Base-by-base conservation (phyloP, 2,329 filamentous ascomycete genomes). In the Penicillium sp. region DNA sequence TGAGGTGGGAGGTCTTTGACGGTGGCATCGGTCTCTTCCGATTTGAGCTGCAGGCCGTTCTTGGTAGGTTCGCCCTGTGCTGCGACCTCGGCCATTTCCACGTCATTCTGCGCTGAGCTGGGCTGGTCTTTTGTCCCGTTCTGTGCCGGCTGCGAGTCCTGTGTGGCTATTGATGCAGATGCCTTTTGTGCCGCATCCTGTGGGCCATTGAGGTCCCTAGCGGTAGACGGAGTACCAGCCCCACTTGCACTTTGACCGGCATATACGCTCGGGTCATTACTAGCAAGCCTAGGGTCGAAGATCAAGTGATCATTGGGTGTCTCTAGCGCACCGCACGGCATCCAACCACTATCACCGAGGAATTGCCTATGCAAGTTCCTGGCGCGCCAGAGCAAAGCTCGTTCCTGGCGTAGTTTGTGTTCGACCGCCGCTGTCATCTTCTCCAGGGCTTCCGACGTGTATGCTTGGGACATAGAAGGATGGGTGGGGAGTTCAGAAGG, bases 401-500 rank as follows among this genome's bases (percentile, higher is more conserved):
- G 76, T 66, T 87, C 85, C 65, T 82, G 79, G 36, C 84, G 79
- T 43, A 87, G 75, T 64, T 84, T 84, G 38, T 81, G 77, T 55
- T 82, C 79, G 6, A 84, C 81, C 54, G 83, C 79, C 55, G 75
- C 72, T 13, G 82, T 80, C 77, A 87, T 82, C 41, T 84, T 78
- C 29, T 78, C 80, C 19, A 88, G 76, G 40, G 83, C 83, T 57
- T 78, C 81, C 52, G 83, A 85, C 29, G 79, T 82, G 68, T 86
- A 88, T 2, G 84, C 76, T 51, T 81, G 71, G 51, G 82, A 84
- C 62, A 87, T 70, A 27, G 83, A 82, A 57, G 84, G 84, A 65
- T 88, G 85, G 29, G 73, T 76, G 2, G 82, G 78, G 25, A 88
- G 75, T 60, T 87, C 83, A 53, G 84, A 82, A 36, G 84, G 83